Conservation (phyloP, 2,329 filamentous ascomycete species). For the Raffaelea ambrosiae region DNA sequence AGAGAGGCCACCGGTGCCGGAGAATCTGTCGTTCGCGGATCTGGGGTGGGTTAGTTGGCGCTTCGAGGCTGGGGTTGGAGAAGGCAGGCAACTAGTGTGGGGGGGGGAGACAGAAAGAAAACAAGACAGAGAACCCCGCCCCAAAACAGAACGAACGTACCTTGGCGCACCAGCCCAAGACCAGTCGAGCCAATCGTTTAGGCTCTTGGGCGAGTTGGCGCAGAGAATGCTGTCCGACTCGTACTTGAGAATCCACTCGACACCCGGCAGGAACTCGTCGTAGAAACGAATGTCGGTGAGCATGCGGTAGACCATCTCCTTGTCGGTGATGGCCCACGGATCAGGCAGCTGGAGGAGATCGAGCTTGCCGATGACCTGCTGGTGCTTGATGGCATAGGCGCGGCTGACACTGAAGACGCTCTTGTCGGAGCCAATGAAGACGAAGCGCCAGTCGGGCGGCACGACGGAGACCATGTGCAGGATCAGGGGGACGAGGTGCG, state of each 20-base stretch:
- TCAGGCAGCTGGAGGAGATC: slow-evolving; percentile 39
- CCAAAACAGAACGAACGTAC: slow-evolving; percentile 21
- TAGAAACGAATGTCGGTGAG: slow-evolving; percentile 46
- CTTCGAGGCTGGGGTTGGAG: too few species aligned
- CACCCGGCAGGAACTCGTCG: slow-evolving; percentile 37
- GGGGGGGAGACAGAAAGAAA: not conserved
- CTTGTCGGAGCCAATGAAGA: slow-evolving; percentile 41
- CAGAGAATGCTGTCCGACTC: slow-evolving; percentile 49
- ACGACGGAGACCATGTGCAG: slow-evolving; percentile 44
- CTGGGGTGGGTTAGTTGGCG: too few species aligned
- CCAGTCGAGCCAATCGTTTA: slow-evolving; percentile 47
- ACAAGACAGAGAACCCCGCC: not conserved
- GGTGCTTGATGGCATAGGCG: slow-evolving; percentile 37
- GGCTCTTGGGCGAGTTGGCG: slow-evolving; percentile 39
- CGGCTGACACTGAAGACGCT: slow-evolving; percentile 36
- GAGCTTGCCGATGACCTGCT: slow-evolving; percentile 41
- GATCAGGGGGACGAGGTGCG: slow-evolving; percentile 40
- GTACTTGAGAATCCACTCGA: slow-evolving; percentile 46
- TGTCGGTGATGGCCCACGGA: slow-evolving; percentile 36
- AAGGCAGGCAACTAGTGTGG: too few species aligned
- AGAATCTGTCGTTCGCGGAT: slow-evolving; percentile 31
- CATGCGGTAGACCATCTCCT: slow-evolving; percentile 38
- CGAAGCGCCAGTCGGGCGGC: slow-evolving; percentile 45
- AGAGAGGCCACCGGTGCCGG: slow-evolving; percentile 46
- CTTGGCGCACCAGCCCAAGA: slow-evolving; percentile 45